Base-by-base conservation (phyloP, 2,329 filamentous ascomycete genomes). In the Clathrospora elynae region DNA sequence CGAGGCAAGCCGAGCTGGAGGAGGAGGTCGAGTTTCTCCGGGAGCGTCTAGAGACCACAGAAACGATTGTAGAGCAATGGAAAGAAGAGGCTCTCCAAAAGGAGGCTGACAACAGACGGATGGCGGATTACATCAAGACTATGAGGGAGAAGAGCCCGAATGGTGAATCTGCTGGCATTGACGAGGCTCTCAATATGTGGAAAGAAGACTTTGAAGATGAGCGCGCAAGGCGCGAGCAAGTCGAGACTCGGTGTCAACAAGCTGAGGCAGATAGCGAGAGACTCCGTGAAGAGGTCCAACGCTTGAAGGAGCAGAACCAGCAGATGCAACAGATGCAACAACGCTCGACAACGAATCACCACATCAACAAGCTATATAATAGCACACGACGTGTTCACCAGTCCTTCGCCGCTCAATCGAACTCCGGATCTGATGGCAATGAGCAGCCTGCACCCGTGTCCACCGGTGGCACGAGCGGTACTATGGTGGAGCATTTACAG, bases 151-250 rank as follows among this genome's bases (percentile, higher is more conserved):
- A 65, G 45, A 62, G 55, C 23, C 51, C 61, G n/a, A 63, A 65
- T 5, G 70, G 70, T 23, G 64, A 70, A 16, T 62, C 64, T 39
- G 66, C 66, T 4, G 64, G 68, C 13, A 54, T 70, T 26, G 67
- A 73, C 35, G 71, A 73, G 48, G 71, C 71, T 12, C 64, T 72
- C 29, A 90, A 95, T 50, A 92, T 96, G 70, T 96, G 90, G 86
- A 96, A 95, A 68, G 92, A 96, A 59, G 82, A 97, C 49, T 80
- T 96, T 17, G 90, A 96, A 64, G 89, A 93, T 53, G 93, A 99
- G 70, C 93, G 88, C 2, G 86, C 87, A 3, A 84, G 90, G 19
- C 83, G 92, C 44, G 92, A 96, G 70, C 88, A 96, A 69, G 84
- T 88, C 0, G 91, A 97, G 55, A 87, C 86, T 6, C 84, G 91